A percentile compares a stretch with the other conserved stretches of the same genome.
phyloP scores from a whole-genome alignment of 108 stramenopile genomes.

The Pseudonitzschia multistriata region DNA sequence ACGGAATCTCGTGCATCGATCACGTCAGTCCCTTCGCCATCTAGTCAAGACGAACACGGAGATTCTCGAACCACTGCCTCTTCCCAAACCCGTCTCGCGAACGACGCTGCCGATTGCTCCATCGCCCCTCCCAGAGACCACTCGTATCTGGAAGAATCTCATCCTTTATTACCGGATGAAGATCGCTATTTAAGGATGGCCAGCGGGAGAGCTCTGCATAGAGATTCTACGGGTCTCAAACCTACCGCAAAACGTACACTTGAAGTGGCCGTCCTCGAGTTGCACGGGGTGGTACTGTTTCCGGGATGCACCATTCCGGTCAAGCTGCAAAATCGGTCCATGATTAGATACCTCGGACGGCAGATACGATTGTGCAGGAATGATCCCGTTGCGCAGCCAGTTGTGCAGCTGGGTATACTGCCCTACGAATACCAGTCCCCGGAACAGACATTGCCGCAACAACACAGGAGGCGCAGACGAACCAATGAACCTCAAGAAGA shows the following conservation, averaged over 20 bases:
- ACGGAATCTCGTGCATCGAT: no score
- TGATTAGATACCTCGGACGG: conserved; percentile 58
- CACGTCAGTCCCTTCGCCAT: no score
- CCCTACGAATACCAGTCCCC: conserved; percentile 23
- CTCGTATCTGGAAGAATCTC: conserved; percentile 19
- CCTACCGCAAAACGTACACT: neutral
- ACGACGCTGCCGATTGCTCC: neutral
- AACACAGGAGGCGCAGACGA: no score
- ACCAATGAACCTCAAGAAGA: no score
- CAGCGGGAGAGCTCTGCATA: neutral
- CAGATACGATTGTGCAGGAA: conserved; percentile 59
- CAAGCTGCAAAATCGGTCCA: conserved; percentile 48
- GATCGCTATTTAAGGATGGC: neutral
- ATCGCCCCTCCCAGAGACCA: conserved; percentile 7
- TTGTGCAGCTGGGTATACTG: conserved; percentile 40
- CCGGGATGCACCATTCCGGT: conserved; percentile 66
- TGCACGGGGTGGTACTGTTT: conserved; percentile 71
- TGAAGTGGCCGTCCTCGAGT: conserved; percentile 63
- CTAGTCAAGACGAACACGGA: no score
- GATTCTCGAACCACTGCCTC: no score
- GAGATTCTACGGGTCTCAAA: neutral
- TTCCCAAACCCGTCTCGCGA: no score
- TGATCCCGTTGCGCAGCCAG: conserved; percentile 34
- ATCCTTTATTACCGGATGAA: conserved; percentile 10
- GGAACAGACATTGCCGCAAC: neutral